Evolutionary conservation across 1,284 basidiomycete species (phyloP), one percentile per base, ranked within the genome.

Genomic region (Cryptococcus maquisensis): DNA sequence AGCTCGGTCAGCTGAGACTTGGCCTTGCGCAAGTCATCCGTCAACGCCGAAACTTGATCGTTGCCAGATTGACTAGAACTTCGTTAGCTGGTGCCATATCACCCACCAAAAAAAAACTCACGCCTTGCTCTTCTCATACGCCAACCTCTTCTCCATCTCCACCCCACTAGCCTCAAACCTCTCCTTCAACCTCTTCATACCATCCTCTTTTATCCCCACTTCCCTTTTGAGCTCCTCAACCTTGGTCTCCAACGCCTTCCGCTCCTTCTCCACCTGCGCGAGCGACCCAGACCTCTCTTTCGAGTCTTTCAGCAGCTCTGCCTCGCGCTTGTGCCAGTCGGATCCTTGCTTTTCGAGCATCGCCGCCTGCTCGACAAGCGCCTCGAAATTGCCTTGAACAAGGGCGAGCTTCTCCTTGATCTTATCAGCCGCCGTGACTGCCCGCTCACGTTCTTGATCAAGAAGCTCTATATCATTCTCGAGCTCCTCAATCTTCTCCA

Each of bases 391-490:
- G 39, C 59, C 59, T 54, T 69, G 65, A 2, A 67, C 52, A 28
- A 67, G 63, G 8, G 57, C 49, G 2, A 74, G 53, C 28, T 59
- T 54, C 21, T 67, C 59, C 24, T 65, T 62, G 4, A 65, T 59
- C 6, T 52, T 39, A 18, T 67, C 63, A 13, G 62, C 64, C 0
- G 50, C 43, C 0, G 51, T 39, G 1, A 63, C 79, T 0, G 87
- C 87, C 4, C 87, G 83, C 57, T 93, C 90, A 9, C 96, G 82
- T 67, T 96, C 90, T 9, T 84, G 85, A 65, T 94, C 91, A 18
- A 96, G 80, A 5, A 84, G 81, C 53, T 93, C 90, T 45, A 97
- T 80, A 65, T 98, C 92, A 3, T 80, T 79, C 64, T 95, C 90
- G 21, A 96, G 77, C 2, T 86, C 84, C 1, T 81, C 79, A 12